Conservation (phyloP, 805 yeast species). For the Wickerhamomyces chambardii region DNA sequence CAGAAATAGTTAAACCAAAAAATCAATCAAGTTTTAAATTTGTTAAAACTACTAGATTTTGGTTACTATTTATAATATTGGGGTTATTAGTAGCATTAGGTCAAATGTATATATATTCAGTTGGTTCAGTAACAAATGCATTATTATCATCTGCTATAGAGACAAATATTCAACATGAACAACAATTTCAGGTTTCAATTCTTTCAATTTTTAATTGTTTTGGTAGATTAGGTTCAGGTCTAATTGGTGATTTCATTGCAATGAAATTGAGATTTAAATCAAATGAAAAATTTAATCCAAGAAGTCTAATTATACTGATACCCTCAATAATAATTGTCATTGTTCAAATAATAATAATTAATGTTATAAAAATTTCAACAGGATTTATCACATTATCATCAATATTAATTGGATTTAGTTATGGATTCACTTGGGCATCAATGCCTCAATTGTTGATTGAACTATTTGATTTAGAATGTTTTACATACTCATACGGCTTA, state of each 20-base stretch:
- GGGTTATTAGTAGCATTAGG: constrained; percentile 58
- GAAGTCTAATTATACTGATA: constrained; percentile 44
- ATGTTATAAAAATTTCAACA: constrained; percentile 20
- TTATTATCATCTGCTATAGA: constrained; percentile 19
- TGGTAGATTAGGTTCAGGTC: constrained; percentile 59
- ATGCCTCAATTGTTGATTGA: constrained; percentile 75
- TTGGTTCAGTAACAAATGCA: constrained; percentile 61
- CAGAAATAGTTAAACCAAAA: too few relatives aligned
- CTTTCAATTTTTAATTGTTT: constrained; percentile 57
- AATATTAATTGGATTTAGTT: constrained; percentile 54
- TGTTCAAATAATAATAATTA: constrained; percentile 42
- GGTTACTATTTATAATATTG: constrained; percentile 39
- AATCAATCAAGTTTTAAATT: constrained; percentile 7
- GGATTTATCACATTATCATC: constrained; percentile 49
- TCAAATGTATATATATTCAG: constrained; percentile 67
- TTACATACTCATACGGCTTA: constrained; percentile 69
- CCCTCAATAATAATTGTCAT: constrained; percentile 38
- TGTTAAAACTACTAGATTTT: constrained; percentile 27
- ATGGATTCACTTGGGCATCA: constrained; percentile 66
- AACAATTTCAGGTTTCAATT: constrained; percentile 66
- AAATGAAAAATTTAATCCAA: constrained; percentile 32
- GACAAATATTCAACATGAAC: constrained; percentile 37
- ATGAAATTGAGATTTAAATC: too few relatives aligned
- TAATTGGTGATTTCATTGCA: constrained; percentile 54
- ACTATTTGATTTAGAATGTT: constrained; percentile 56